A percentile compares a stretch with the other conserved stretches of the same genome.
Evolutionary conservation across 2,329 filamentous ascomycete species (phyloP).

Genomic region (Bipolaris sorokiniana): DNA sequence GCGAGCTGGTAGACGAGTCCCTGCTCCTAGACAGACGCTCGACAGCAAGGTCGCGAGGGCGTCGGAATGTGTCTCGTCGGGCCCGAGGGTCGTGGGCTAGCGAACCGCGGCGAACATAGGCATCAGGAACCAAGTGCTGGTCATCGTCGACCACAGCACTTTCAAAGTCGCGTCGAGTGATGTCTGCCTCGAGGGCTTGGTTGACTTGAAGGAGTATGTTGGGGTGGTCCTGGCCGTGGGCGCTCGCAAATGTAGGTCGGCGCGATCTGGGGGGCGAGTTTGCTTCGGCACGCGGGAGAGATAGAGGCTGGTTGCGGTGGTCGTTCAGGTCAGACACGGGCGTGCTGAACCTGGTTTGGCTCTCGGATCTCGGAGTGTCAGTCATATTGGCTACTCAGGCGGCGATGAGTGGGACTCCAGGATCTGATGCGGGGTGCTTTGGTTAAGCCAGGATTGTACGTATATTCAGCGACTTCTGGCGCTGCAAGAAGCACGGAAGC

Average conservation of each 20-base stretch:
- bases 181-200: slow-evolving; percentile 52
- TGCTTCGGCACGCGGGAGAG: slow-evolving; percentile 66
- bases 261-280: slow-evolving; percentile 58
- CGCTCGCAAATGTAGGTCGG: slow-evolving; percentile 75
- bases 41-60: slow-evolving; percentile 45
- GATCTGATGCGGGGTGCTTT: slow-evolving; percentile 16
- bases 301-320: slow-evolving; percentile 72
- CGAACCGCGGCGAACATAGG: slow-evolving; percentile 58
- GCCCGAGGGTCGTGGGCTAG: slow-evolving; percentile 45
- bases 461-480: slow-evolving; percentile 30
- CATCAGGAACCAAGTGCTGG: slow-evolving; percentile 49
- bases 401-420: slow-evolving; percentile 32
- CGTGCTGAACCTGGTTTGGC: slow-evolving; percentile 71
- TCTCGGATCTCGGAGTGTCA: slow-evolving; percentile 70
- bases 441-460: slow-evolving; percentile 15
- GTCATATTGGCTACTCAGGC: slow-evolving; percentile 52
- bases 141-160: slow-evolving; percentile 83
- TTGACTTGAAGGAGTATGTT: slow-evolving; percentile 54
- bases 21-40: slow-evolving; percentile 51
- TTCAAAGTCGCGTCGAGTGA: slow-evolving; percentile 79
- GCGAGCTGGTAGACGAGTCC: slow-evolving; percentile 60
- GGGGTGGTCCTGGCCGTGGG: slow-evolving; percentile 55
- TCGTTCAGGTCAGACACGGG: slow-evolving; percentile 85
- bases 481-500: slow-evolving; percentile 38
- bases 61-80: slow-evolving; percentile 54